Conservation (phyloP, 495 filamentous ascomycete species). For the Penicillium riverlandense region DNA sequence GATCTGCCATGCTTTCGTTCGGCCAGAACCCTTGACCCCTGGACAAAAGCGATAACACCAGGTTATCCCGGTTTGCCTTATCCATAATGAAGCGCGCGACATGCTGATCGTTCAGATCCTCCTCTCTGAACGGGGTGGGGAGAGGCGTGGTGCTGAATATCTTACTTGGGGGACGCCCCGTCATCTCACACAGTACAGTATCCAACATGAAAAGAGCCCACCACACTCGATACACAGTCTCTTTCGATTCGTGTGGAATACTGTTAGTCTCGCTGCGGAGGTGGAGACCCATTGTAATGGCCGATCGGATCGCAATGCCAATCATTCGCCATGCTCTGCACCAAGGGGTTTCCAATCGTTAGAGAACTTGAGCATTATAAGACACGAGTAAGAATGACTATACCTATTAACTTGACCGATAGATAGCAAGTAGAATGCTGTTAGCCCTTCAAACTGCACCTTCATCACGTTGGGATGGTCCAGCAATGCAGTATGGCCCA, state of each 20-base stretch:
- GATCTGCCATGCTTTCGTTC: neutral
- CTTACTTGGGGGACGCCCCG: too few relatives aligned
- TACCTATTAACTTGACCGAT: conserved; percentile 56
- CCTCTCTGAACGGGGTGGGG: conserved; percentile 40
- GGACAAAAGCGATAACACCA: conserved; percentile 12
- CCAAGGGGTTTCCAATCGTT: neutral
- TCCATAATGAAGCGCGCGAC: conserved; percentile 24
- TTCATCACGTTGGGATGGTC: conserved; percentile 51
- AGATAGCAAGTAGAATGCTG: conserved; percentile 51
- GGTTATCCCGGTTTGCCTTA: conserved; percentile 16
- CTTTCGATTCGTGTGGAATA: conserved; percentile 40
- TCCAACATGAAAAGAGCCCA: too few relatives aligned
- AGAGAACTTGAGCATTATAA: neutral
- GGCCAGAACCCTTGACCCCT: neutral
- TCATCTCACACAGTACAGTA: too few relatives aligned
- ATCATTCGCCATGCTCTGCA: conserved; percentile 53
- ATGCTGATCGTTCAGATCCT: conserved; percentile 26
- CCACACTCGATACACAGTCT: conserved; percentile 5
- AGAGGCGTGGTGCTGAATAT: too few relatives aligned
- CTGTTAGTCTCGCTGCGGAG: conserved; percentile 48
- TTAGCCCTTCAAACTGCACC: conserved; percentile 50
- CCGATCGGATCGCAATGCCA: conserved; percentile 53
- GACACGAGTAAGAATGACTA: neutral
- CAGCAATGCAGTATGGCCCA: conserved; percentile 40
- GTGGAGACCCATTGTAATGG: conserved; percentile 53